Evolutionary conservation across 2,329 filamentous ascomycete species (phyloP).

Genomic region (Sclerotinia subarctica): DNA sequence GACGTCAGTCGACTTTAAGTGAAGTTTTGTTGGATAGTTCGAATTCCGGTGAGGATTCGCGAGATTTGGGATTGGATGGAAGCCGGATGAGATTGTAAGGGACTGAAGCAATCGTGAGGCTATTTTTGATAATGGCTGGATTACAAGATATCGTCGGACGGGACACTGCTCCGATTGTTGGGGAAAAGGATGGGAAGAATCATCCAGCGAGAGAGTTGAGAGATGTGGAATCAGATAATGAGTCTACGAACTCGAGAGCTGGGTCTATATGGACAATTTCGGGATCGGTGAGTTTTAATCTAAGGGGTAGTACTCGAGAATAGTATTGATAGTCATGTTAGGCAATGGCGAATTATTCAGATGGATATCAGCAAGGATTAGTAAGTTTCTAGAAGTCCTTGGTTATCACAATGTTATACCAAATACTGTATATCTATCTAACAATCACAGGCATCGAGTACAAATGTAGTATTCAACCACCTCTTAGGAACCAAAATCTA

Average conservation of each 20-base stretch:
- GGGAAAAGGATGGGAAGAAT: background rate
- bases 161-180: background rate
- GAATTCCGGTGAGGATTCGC: background rate
- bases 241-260: background rate
- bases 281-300: slow-evolving; percentile 9
- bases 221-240: slow-evolving; percentile 13
- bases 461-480: slow-evolving; percentile 39
- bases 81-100: background rate
- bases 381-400: background rate
- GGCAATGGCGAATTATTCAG: slow-evolving; percentile 19
- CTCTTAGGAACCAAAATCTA: slow-evolving; percentile 34
- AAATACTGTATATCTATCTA: background rate
- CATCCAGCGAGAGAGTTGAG: background rate
- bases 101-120: background rate
- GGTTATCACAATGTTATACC: background rate
- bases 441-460: slow-evolving; percentile 32
- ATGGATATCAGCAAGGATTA: slow-evolving; percentile 18
- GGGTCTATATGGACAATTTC: slow-evolving; percentile 19
- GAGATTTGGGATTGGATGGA: background rate
- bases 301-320: background rate
- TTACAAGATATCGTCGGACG: background rate
- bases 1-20: background rate
- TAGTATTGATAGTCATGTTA: background rate
- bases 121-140: background rate
- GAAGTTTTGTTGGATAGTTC: background rate